Base-by-base conservation (phyloP, 768 basidiomycete species). In the Panaeolus papilionaceus region DNA sequence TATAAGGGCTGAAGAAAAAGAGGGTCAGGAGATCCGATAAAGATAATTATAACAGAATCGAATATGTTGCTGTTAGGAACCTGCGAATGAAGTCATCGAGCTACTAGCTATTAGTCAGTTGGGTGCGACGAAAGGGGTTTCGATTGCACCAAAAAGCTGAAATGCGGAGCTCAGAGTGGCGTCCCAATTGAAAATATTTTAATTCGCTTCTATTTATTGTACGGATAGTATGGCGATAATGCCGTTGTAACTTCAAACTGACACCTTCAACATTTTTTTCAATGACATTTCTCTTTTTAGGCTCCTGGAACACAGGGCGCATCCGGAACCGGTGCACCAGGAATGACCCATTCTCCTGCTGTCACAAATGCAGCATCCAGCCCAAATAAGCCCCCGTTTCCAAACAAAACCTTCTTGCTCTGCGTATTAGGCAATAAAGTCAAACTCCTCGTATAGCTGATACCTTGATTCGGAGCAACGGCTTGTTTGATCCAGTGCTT, bases 351-450 rank as follows among this genome's bases (percentile, higher is more conserved):
- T 28, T 58, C 54, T 33, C 54, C 54, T 16, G 14, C 54, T 5
- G 54, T 58, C 6, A 58, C 54, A 33, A 37, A 58, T 12, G 54
- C 54, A 33, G 54, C 54, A 58, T 28, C 14, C 54, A 58, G n/a
- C 12, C 54, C 54, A 37, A 33, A 58, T 33, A 58, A 58, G 11
- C 54, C 54, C 3, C 54, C 54, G 14, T 58, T 33, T 16, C 28
- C 28, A 58, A 58, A 33, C 28, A 58, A 16, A 6, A 58, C 54
- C 54, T 58, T 58, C 54, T 58, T 58, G 26, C 54, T 28, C 6
- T 58, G 11, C 10, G 54, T 37, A 37, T 58, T 28, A 8, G 54
- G 54, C 28, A 58, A 7, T 11, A 58, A 37, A 2, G 54, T 58
- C 54, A 58, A 58, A n/a, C 54, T 58, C 33, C 54, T 58, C 11